Evolutionary conservation across 257 asterid genomes (phyloP), one percentile per base, ranked within the genome.

Genomic region (Mitragyna speciosa): DNA sequence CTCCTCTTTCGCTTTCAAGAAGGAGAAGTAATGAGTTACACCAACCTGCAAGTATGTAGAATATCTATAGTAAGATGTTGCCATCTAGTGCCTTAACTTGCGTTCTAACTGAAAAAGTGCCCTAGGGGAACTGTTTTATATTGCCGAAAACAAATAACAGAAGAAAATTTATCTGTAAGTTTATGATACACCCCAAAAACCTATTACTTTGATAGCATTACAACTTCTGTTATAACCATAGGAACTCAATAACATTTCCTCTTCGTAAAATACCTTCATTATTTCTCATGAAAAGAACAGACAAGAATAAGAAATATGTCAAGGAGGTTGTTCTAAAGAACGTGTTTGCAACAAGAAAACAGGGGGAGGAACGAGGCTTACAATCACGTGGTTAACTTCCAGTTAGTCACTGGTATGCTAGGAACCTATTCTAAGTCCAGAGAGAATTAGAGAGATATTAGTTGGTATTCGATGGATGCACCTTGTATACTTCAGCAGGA

Each of bases 401-500:
- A 58, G 9, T 68, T 68, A 39, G 9, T 20, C 36, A 36, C 20
- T 30, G 22, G 41, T 65, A 65, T 11, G 70, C 70, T 65, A 65
- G 39, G 7, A 65, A 30, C 10, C 41, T 65, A 30, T 30, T 14
- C 0, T 28, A 28, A 30, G 70, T 30, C 20, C 41, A 65, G 43
- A 30, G 41, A 65, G 70, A 65, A 30, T 65, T 30, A 65, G 24
- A 65, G 10, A 65, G 70, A 65, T 0, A 63, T 1, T 64, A 64
- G 26, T 65, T 16, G 20, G 70, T 16, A 39, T 22, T 6, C 12
- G 33, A 73, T 19, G 28, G 31, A 80, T 78, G 72, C 63, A 84
- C 99, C 98, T 91, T 96, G 86, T 92, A 88, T 58, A 94, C 94
- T 89, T 95, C 99, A 85, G 98, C 89, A 58, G 99, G 97, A 88